Evolutionary conservation across 306 rosid species (phyloP), one percentile per base, ranked within the genome.

Genomic region (Sphenostylis stenocarpa): DNA sequence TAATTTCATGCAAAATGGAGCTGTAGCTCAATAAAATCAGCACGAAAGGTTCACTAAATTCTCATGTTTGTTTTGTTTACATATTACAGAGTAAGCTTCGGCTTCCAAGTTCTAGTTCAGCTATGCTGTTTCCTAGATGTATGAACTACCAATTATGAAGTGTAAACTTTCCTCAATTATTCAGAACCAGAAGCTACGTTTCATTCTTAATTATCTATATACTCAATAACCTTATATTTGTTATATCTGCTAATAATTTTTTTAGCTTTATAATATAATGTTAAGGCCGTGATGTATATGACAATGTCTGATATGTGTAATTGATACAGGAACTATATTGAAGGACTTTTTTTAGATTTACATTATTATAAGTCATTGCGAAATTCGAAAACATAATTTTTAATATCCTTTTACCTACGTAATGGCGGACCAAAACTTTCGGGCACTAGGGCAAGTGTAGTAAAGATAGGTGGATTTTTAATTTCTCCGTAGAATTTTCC

Each of bases 1-100:
- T 33, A 5, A 58, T 75, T 49, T 68, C 67, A 28, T 23, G 34
- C 70, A 55, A 43, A 55, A 65, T 80, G 75, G 44, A 73, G 48
- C 21, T 21, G 48, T 62, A 20, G 33, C 62, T 33, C 79, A 47
- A 24, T 16, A 45, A 74, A 45, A 7, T 70, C 71, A 29, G 61
- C 61, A 31, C 12, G 34, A 45, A 28, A 44, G 61, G 36, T 20
- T 44, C 51, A 2, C 2, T 2, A 34, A 38, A 23, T 67, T 67
- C 72, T 49, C 23, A 26, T 26, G 43, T n/a, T 28, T 26, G 43
- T n/a, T 28, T 33, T 13, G 6, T 29, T 67, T 48, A 26, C 47
- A 73, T 68, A 4, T 36, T 34, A 45, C 45, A 31, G 13, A 56
- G 57, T 45, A 67, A 73, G 56, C 61, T 67, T 48, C 28, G 55